Evolutionary conservation across 768 basidiomycete genomes (phyloP).

Genomic region (Pulveroboletus sp.): DNA sequence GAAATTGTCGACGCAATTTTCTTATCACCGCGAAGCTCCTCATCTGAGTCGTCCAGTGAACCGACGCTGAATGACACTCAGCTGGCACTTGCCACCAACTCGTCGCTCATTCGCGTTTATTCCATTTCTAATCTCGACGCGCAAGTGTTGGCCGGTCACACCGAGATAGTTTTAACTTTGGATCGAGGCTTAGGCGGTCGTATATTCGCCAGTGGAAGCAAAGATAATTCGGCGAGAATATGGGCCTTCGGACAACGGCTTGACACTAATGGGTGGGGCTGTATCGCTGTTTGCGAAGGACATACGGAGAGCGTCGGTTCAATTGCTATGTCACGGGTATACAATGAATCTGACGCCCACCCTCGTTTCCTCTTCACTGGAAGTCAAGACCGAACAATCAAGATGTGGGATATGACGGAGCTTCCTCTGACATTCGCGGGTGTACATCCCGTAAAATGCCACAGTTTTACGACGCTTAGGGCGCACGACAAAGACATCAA

Average conservation of each 20-base stretch:
- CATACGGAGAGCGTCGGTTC: slow-evolving; percentile 94
- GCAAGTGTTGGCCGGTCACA: slow-evolving; percentile 82
- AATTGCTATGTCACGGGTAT: slow-evolving; percentile 66
- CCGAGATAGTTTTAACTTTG: slow-evolving; percentile 85
- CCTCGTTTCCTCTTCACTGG: slow-evolving; percentile 86
- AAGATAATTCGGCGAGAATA: slow-evolving; percentile 82
- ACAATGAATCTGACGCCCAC: slow-evolving; percentile 19
- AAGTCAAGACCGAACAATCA: slow-evolving; percentile 95
- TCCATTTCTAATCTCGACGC: slow-evolving; percentile 72
- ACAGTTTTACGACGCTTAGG: slow-evolving; percentile 78
- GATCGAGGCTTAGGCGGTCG: slow-evolving; percentile 62
- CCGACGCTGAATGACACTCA: slow-evolving; percentile 52
- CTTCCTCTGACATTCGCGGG: slow-evolving; percentile 35
- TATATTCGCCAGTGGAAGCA: slow-evolving; percentile 88
- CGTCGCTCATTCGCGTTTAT: slow-evolving; percentile 90
- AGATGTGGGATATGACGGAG: slow-evolving; percentile 91
- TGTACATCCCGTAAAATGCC: slow-evolving; percentile 45
- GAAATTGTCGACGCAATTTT: slow-evolving; percentile 91
- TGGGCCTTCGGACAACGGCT: slow-evolving; percentile 51
- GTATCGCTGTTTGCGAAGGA: slow-evolving; percentile 86
- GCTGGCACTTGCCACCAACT: slow-evolving; percentile 95
- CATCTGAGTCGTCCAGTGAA: slow-evolving; percentile 16
- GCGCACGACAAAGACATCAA: slow-evolving; percentile 99
- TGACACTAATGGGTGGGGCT: slow-evolving; percentile 40
- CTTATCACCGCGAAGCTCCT: slow-evolving; percentile 46